Evolutionary conservation across 2,329 filamentous ascomycete species (phyloP), one percentile per base, ranked within the genome.

Genomic region (Eurotiales sp.): DNA sequence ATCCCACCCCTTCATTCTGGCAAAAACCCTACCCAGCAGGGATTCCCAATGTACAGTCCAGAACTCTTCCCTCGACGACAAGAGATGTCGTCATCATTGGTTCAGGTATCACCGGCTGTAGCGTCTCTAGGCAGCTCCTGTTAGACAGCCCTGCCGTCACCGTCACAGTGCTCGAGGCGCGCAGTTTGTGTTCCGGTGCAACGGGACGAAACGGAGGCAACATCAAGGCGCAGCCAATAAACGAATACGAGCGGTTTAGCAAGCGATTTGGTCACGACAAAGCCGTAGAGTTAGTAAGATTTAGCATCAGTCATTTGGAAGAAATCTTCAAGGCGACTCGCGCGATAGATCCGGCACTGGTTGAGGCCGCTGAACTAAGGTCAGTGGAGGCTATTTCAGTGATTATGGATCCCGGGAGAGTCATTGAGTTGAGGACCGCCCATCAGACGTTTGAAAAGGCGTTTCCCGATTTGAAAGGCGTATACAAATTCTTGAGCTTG

Each of bases 151-250:
- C 46, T 0, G 51, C 54, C 7, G 48, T 54, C n/a, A 55, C 47
- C 6, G 56, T 63, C 25, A 56, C 53, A 12, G 55, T 63, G 17
- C 58, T 64, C 8, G 61, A 64, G 45, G 61, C 61, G 8, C 55
- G 61, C 14, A 46, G 53, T 11, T 54, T 59, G 3, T 56, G 58
- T 14, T 61, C 55, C 21, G 61, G 61, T 22, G 61, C 61, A 8
- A 63, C 61, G 4, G 60, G 61, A 21, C 59, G 61, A 22, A 64
- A 64, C 51, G 61, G 56, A 23, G 61, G 61, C 2, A 56, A 60
- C 40, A 57, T 61, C 46, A 55, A 59, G 2, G 22, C 4, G 14
- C 4, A 8, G 12, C 41, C 41, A 11, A 8, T 25, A 6, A 7
- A 21, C 27, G 43, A 46, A 10, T 46, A 46, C 27, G 22, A 22